Evolutionary conservation across 768 basidiomycete species (phyloP), one percentile per base, ranked within the genome.

Genomic region (Saitozyma sp.): DNA sequence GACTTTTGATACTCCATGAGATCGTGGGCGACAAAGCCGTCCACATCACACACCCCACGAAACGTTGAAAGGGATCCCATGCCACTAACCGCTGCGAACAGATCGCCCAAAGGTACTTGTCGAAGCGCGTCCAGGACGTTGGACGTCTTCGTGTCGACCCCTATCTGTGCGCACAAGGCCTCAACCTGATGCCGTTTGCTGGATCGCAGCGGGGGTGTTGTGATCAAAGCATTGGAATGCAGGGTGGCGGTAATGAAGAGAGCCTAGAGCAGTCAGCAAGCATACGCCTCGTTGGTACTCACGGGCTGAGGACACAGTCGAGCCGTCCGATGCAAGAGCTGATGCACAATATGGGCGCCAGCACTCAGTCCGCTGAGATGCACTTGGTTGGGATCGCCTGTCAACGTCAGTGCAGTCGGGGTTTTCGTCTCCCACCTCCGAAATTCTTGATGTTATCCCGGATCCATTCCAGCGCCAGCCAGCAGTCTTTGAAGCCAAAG

Each of bases 401-500:
- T 9, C 19, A 14, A 2, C 8, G 39, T 9, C 53, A 41, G 29
- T n/a, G 17, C 49, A 17, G 16, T n/a, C 1, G 38, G 39, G 2
- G n/a, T 16, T 8, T n/a, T n/a, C 53, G n/a, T 9, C 19, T 3
- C 53, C 10, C 71, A 85, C 89, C 89, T 76, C 89, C 90, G 65
- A 90, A 91, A 0, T 80, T 79, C 45, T 75, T 75, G 20, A 91
- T 89, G 67, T 91, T 88, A 16, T 84, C 84, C 51, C 81, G 84
- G 37, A 90, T 80, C 89, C 89, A 90, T 67, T 84, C 80, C 17
- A 90, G 71, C 0, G 86, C 89, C 19, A 88, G 70, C 89, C 89
- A 90, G 69, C 89, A 88, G 70, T 91, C 89, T 77, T 90, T 90
- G 81, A 91, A 91, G 0, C 89, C 89, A 74, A 87, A 91, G 70